Conservation (phyloP, 305 asterid genomes). For the Ilex paraguariensis region DNA sequence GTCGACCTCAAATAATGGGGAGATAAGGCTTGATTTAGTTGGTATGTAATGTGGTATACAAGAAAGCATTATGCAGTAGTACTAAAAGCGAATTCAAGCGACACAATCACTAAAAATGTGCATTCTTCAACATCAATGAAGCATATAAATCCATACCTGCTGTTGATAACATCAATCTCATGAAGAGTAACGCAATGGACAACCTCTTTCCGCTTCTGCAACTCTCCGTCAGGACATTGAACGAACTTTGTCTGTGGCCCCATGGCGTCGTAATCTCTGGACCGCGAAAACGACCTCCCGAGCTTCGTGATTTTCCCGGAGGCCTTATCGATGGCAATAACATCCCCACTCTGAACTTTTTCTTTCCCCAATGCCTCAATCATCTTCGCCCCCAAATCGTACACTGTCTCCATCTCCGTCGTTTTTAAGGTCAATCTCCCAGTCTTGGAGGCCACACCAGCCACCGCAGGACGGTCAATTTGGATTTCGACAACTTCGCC, state of each 20-base stretch:
- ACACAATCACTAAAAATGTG: no score
- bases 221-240: constrained; percentile 96
- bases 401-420: constrained; percentile 87
- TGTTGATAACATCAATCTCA: constrained; percentile 90
- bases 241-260: constrained; percentile 93
- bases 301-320: constrained; percentile 91
- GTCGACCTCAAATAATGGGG: no score
- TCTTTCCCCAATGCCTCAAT: constrained; percentile 91
- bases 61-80: no score
- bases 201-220: constrained; percentile 93
- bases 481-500: constrained; percentile 87
- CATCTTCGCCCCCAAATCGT: constrained; percentile 68
- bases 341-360: constrained; percentile 95
- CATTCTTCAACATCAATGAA: neutral
- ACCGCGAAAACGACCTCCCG: constrained; percentile 84
- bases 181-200: constrained; percentile 93
- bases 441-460: constrained; percentile 54
- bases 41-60: no score
- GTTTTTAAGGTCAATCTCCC: constrained; percentile 81
- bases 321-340: constrained; percentile 82
- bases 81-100: no score
- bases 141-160: constrained; percentile 46
- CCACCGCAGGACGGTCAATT: constrained; percentile 65
- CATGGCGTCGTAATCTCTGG: constrained; percentile 88
- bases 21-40: no score